phyloP scores from a whole-genome alignment of 1,284 basidiomycete species.

The Ceratobasidium theobromae region DNA sequence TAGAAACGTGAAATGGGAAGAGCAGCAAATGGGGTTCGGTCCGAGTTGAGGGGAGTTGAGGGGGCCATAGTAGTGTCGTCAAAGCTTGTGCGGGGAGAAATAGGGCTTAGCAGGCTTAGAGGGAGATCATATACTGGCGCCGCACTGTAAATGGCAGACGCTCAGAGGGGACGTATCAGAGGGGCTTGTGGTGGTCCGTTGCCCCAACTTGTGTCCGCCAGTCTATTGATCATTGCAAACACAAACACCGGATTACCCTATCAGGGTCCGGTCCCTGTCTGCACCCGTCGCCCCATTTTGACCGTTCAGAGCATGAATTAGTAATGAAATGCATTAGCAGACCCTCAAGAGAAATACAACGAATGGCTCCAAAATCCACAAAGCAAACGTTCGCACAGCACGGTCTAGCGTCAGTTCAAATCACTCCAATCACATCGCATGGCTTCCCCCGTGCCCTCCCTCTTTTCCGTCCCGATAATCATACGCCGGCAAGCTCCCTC shows the following conservation, averaged over 20 bases:
- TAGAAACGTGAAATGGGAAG: constrained; percentile 25
- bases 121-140: constrained; percentile 27
- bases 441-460: constrained; percentile 14
- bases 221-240: no score
- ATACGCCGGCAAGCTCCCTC: not conserved
- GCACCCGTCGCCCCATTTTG: not conserved
- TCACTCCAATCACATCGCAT: constrained; percentile 22
- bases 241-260: not conserved
- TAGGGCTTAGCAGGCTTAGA: constrained; percentile 22
- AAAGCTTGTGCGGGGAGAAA: constrained; percentile 5
- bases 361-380: constrained; percentile 9
- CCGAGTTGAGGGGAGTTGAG: not conserved
- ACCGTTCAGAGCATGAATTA: not conserved
- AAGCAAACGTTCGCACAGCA: constrained; percentile 1
- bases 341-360: constrained; percentile 5
- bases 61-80: constrained; percentile 27
- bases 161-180: constrained; percentile 20
- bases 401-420: not conserved
- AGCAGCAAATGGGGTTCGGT: constrained; percentile 22
- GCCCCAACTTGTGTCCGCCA: constrained; percentile 12
- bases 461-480: constrained; percentile 13
- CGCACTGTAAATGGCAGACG: constrained; percentile 13
- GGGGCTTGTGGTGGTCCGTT: constrained; percentile 25
- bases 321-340: constrained; percentile 15
- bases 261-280: not conserved